A percentile compares a stretch with the other conserved stretches of the same genome.
These are phyloP conservation scores for Tricholoma hemisulphureum DNA, from an alignment of 768 basidiomycete species.

Conservation along the genomic window DNA sequence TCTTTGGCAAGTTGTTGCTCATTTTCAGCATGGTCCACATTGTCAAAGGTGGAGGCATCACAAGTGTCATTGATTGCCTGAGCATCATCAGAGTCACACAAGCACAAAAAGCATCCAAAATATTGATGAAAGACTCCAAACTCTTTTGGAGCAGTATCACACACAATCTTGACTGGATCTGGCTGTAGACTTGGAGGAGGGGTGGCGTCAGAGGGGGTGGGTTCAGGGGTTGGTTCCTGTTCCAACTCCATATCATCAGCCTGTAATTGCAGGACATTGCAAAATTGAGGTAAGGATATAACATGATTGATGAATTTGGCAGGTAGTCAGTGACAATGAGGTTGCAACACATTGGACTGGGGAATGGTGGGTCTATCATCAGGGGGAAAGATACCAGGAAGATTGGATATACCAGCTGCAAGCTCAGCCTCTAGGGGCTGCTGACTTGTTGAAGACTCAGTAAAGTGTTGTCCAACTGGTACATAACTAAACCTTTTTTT, in stretches of 20 bases:
- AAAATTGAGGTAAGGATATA: background rate
- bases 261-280: background rate
- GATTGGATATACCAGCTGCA: background rate
- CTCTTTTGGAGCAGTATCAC: background rate
- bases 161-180: background rate
- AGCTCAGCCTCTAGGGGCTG: background rate
- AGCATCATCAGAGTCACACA: background rate
- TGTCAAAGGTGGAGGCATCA: background rate
- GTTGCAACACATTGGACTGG: background rate
- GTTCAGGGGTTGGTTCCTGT: background rate
- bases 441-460: background rate
- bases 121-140: background rate
- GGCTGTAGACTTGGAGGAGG: background rate
- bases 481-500: too few species aligned
- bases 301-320: background rate
- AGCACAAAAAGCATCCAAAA: too few species aligned
- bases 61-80: background rate
- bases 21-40: background rate
- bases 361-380: too few species aligned
- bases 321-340: background rate
- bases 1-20: background rate
- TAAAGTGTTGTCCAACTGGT: background rate
- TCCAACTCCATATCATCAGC: background rate
- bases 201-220: background rate
- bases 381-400: background rate